phyloP scores from a whole-genome alignment of 2,329 filamentous ascomycete genomes.

The Aspergillus tamarii region DNA sequence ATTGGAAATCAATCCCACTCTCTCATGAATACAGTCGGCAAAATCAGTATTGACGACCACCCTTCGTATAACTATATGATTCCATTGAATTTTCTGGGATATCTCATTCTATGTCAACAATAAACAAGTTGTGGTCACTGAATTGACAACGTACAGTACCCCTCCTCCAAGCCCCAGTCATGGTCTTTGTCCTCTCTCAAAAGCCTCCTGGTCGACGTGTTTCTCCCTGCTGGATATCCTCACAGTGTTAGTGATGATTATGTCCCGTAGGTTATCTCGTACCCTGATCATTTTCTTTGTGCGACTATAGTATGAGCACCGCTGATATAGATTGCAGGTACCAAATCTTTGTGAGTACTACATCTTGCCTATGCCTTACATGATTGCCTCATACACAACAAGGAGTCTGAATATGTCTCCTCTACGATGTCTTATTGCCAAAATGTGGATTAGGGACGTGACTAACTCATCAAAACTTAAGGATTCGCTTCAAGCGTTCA shows the following conservation, averaged over 20 bases:
- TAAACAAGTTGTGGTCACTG: not conserved
- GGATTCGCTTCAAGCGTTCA: slow-evolving; percentile 47
- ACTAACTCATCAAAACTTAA: slow-evolving; percentile 17
- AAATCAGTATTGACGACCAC: not conserved
- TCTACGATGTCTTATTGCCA: not conserved
- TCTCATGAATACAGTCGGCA: not conserved
- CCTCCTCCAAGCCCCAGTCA: slow-evolving; percentile 19
- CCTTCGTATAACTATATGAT: not conserved
- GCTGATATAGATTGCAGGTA: slow-evolving; percentile 53
- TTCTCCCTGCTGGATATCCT: slow-evolving; percentile 86
- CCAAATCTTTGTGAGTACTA: slow-evolving; percentile 64
- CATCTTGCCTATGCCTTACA: not conserved
- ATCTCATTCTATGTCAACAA: not conserved
- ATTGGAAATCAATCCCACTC: not conserved
- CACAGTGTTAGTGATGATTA: slow-evolving; percentile 86
- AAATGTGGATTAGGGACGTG: not conserved
- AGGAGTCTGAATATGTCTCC: not conserved
- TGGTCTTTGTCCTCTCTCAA: slow-evolving; percentile 32
- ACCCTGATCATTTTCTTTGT: too few relatives aligned
- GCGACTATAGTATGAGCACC: not conserved
- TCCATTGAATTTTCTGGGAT: not conserved
- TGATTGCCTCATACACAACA: not conserved
- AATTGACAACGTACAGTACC: slow-evolving; percentile 14
- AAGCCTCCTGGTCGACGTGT: slow-evolving; percentile 65
- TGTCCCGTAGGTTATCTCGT: slow-evolving; percentile 57